Evolutionary conservation across 306 rosid species (phyloP).

Genomic region (Castanea sativa): DNA sequence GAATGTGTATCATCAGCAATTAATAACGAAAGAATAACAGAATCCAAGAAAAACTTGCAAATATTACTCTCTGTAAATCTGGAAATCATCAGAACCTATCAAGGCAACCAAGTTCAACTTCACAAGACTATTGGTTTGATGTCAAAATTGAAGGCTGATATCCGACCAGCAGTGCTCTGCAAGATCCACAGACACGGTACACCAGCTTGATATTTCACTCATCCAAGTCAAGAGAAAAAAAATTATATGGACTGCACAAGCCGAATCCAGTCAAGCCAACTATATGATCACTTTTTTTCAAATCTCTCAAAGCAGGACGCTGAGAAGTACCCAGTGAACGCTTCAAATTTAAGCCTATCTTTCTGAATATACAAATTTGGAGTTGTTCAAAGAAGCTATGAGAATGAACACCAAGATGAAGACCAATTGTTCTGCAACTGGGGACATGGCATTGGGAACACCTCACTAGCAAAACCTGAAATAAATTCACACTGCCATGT

Average conservation of each 20-base stretch:
- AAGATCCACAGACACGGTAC: neutral
- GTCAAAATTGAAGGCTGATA: constrained; percentile 7
- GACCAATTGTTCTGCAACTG: constrained; percentile 45
- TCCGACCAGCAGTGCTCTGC: constrained; percentile 15
- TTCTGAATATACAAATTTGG: neutral
- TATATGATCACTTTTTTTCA: constrained; percentile 1
- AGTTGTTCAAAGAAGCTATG: constrained; percentile 10
- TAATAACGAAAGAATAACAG: neutral
- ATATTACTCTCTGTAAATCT: neutral
- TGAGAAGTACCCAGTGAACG: neutral
- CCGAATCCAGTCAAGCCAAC: constrained; percentile 17
- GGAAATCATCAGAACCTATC: constrained; percentile 9
- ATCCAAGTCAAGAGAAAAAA: neutral
- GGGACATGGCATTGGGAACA: constrained; percentile 73
- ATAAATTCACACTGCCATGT: constrained; percentile 78
- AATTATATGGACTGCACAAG: constrained; percentile 8
- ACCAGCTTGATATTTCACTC: constrained; percentile 4
- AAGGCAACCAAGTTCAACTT: constrained; percentile 14
- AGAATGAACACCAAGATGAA: constrained; percentile 44
- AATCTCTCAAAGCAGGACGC: constrained; percentile 16
- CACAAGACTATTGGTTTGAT: constrained; percentile 4
- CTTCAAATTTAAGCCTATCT: neutral
- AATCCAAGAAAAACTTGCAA: neutral
- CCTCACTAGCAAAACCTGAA: constrained; percentile 61
- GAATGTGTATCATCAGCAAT: constrained; percentile 4